Percentiles rank a stretch among this genome's conserved stretches.
Conservation (phyloP, 164 flowering plant species). For the Aristolochia contorta region DNA sequence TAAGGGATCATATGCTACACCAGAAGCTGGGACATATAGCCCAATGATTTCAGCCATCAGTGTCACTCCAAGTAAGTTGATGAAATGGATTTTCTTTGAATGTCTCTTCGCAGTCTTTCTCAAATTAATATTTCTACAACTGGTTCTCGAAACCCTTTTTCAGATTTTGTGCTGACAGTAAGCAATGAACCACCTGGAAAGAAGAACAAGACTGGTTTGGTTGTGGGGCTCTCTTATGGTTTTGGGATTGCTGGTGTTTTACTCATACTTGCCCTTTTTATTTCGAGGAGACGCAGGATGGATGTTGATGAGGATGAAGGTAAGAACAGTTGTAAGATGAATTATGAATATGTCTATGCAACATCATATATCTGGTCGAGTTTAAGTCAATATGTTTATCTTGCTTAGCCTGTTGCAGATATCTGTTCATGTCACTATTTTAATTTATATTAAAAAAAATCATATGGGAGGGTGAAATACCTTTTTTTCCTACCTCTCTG, state of each 20-base stretch:
- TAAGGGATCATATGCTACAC: constrained; percentile 87
- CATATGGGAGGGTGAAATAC: too few relatives aligned
- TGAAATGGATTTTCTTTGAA: background rate
- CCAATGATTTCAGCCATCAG: constrained; percentile 80
- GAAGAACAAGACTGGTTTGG: constrained; percentile 31
- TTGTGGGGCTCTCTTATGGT: constrained; percentile 47
- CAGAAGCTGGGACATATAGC: constrained; percentile 63
- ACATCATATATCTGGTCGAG: too few relatives aligned
- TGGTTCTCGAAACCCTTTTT: background rate
- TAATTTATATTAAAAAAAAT: background rate
- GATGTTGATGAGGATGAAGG: constrained; percentile 39
- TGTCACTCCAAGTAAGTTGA: constrained; percentile 52
- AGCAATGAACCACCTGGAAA: constrained; percentile 33
- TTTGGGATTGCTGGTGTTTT: constrained; percentile 29
- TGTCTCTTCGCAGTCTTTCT: background rate
- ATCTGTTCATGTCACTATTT: background rate
- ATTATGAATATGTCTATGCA: too few relatives aligned
- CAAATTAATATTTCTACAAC: background rate
- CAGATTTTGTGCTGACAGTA: constrained; percentile 63
- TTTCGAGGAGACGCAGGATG: constrained; percentile 21
- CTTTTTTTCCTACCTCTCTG: too few relatives aligned
- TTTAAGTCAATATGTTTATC: background rate
- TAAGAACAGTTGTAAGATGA: constrained; percentile 5
- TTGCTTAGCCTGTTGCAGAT: background rate
- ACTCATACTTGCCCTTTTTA: constrained; percentile 19